phyloP scores from a whole-genome alignment of 78 protist genomes.

The Anaeramoeba flamelloides region DNA sequence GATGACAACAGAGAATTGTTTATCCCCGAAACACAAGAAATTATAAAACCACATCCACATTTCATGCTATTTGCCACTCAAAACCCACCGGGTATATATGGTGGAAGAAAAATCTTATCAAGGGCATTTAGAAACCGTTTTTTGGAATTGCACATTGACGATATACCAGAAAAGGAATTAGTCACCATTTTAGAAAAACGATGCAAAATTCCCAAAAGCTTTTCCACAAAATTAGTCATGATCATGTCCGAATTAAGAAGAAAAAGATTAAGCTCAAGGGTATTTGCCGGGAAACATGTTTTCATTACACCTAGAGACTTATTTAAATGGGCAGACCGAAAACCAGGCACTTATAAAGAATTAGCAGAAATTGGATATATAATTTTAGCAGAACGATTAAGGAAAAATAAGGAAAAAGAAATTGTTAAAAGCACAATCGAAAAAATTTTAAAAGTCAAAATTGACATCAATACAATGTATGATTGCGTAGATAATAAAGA shows the following conservation, averaged over 20 bases:
- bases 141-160: slow-evolving; percentile 83
- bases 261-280: slow-evolving; percentile 24
- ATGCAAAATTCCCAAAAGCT: slow-evolving; percentile 59
- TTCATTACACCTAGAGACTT: slow-evolving; percentile 93
- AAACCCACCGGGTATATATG: slow-evolving; percentile 98
- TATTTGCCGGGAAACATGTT: slow-evolving; percentile 80
- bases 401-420: slow-evolving; percentile 55
- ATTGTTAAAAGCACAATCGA: slow-evolving; percentile 40
- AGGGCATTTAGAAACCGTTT: slow-evolving; percentile 89
- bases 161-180: slow-evolving; percentile 75
- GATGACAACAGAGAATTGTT: slow-evolving; percentile 96
- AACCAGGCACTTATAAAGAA: slow-evolving; percentile 20
- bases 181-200: slow-evolving; percentile 53
- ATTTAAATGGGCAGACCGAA: slow-evolving; percentile 90
- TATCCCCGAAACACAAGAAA: slow-evolving; percentile 88
- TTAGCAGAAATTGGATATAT: slow-evolving; percentile 75
- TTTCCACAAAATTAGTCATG: slow-evolving; percentile 29
- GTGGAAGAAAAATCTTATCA: slow-evolving; percentile 82
- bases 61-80: slow-evolving; percentile 98
- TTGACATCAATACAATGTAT: slow-evolving; percentile 20
- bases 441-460: slow-evolving; percentile 32
- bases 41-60: slow-evolving; percentile 75
- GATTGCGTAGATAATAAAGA: neutral
- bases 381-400: slow-evolving; percentile 77
- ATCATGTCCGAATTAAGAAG: slow-evolving; percentile 28